A percentile compares a stretch with the other conserved stretches of the same genome.
Conservation (phyloP, 441 rosid genomes). For the Erodium moschatum region DNA sequence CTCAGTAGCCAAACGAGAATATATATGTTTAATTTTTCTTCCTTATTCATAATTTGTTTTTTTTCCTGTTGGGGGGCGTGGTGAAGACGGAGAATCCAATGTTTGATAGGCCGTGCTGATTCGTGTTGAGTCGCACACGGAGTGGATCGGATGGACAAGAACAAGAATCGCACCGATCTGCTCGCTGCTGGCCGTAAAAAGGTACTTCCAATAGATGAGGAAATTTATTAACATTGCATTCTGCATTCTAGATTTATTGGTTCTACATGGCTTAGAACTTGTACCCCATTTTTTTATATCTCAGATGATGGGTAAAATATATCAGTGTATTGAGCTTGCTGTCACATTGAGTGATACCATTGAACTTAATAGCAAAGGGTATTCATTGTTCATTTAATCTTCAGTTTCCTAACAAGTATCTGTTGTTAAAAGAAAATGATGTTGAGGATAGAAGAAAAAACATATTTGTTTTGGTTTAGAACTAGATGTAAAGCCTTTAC, state of each 20-base stretch:
- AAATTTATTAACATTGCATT: neutral
- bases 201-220: conserved; percentile 33
- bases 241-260: neutral
- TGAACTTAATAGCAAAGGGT: neutral
- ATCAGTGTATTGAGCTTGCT: too few relatives aligned
- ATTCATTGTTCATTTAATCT: neutral
- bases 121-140: conserved; percentile 18
- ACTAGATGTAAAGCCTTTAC: neutral
- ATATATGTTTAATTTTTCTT: neutral
- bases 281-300: neutral
- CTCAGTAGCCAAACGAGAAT: neutral
- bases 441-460: neutral
- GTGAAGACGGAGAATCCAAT: conserved; percentile 8
- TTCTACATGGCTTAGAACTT: neutral
- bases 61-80: conserved; percentile 9
- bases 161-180: conserved; percentile 79
- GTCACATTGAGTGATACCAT: neutral
- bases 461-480: neutral
- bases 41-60: neutral
- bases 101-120: conserved; percentile 22
- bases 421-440: neutral
- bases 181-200: conserved; percentile 93
- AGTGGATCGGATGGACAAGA: conserved; percentile 78
- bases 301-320: neutral
- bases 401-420: neutral